phyloP scores from a whole-genome alignment of 129 eudicot genomes.

The Pseudognaphalium luteoalbum region DNA sequence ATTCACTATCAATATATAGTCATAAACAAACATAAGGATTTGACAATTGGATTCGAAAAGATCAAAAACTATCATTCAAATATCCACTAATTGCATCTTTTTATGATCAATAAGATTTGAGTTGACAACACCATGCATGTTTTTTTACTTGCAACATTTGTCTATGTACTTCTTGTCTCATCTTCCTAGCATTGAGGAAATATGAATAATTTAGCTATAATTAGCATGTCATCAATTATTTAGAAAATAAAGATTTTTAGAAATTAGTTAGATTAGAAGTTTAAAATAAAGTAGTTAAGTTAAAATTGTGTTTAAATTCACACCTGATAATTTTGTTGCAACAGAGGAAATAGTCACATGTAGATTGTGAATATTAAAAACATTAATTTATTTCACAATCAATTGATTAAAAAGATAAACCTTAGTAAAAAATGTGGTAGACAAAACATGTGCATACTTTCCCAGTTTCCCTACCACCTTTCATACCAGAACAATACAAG shows the following conservation, averaged over 20 bases:
- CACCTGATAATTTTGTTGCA: background rate
- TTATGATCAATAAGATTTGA: background rate
- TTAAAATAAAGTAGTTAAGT: too few relatives aligned
- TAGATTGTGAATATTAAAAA: background rate
- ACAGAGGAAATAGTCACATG: background rate
- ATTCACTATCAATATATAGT: too few relatives aligned
- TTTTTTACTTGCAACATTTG: background rate
- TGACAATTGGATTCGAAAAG: background rate
- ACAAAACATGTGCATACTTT: background rate
- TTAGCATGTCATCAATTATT: background rate
- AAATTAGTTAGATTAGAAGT: too few relatives aligned
- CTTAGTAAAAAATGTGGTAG: background rate
- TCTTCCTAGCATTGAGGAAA: too few relatives aligned
- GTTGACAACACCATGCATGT: background rate
- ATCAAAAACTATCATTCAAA: background rate
- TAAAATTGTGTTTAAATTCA: background rate
- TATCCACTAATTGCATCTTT: background rate
- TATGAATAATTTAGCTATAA: too few relatives aligned
- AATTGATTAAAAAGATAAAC: slow-evolving; percentile 6
- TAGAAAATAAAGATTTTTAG: too few relatives aligned
- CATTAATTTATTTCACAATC: background rate
- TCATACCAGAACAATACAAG: background rate
- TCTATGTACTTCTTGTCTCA: background rate
- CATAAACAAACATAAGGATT: too few relatives aligned
- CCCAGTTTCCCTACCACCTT: background rate